These are phyloP conservation scores for Penicillium digitatum DNA, from an alignment of 2,329 filamentous ascomycete genomes.

Conservation along the genomic window DNA sequence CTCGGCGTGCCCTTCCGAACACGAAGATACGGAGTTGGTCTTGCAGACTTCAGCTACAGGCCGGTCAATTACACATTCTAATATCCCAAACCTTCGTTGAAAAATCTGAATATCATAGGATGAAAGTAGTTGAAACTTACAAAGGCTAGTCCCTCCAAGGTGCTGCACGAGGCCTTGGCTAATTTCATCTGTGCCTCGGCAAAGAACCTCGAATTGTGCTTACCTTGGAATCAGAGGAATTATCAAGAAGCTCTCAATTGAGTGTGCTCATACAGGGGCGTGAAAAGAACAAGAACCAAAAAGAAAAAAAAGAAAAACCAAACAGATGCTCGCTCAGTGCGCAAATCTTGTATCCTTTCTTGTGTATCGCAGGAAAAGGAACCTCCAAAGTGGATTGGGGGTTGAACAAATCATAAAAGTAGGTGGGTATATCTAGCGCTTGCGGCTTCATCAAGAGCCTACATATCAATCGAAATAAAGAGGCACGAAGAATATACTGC, in stretches of 20 bases:
- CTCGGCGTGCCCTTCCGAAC: background rate
- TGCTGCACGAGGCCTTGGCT: background rate
- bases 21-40: background rate
- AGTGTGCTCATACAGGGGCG: background rate
- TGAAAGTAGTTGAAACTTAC: background rate
- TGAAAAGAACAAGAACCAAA: background rate
- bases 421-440: conserved; percentile 5
- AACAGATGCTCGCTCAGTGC: conserved; percentile 4
- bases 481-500: background rate
- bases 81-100: background rate
- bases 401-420: background rate
- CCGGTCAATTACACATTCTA: background rate
- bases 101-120: background rate
- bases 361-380: background rate
- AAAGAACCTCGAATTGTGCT: background rate
- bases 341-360: conserved; percentile 4
- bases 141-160: background rate
- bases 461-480: background rate
- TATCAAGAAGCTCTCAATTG: background rate
- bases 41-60: background rate
- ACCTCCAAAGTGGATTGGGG: background rate
- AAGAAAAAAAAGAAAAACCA: background rate
- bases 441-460: background rate
- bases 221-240: background rate
- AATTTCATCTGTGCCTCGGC: background rate